Evolutionary conservation across 2,329 filamentous ascomycete genomes (phyloP).

Genomic region (Epichloe amarillans): DNA sequence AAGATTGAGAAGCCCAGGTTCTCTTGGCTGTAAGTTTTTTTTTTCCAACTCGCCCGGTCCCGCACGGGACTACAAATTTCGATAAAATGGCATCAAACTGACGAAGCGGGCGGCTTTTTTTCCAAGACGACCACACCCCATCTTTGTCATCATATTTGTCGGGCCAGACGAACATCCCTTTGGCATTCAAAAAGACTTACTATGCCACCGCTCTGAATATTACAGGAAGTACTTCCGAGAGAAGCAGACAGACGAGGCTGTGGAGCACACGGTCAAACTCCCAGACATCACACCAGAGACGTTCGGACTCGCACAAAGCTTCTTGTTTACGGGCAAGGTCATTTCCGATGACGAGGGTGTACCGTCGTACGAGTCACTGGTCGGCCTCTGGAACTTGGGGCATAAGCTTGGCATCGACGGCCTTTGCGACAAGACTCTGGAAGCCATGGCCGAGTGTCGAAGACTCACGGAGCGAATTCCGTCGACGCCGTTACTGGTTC

Average conservation of each 20-base stretch:
- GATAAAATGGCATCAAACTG: neutral
- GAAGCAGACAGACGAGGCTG: slow-evolving; percentile 18
- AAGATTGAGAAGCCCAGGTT: slow-evolving; percentile 10
- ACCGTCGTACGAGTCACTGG: slow-evolving; percentile 40
- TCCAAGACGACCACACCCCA: slow-evolving; percentile 35
- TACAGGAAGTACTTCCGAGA: slow-evolving; percentile 33
- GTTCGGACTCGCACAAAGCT: slow-evolving; percentile 43
- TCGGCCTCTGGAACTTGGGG: slow-evolving; percentile 44
- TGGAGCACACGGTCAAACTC: slow-evolving; percentile 38
- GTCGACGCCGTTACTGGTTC: slow-evolving; percentile 42
- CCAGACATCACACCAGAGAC: slow-evolving; percentile 34
- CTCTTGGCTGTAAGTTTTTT: slow-evolving; percentile 25
- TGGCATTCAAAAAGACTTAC: slow-evolving; percentile 44
- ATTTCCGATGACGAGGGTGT: slow-evolving; percentile 27
- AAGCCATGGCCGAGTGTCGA: slow-evolving; percentile 43
- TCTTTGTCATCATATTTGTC: slow-evolving; percentile 41
- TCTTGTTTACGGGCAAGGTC: slow-evolving; percentile 37
- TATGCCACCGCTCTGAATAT: slow-evolving; percentile 36
- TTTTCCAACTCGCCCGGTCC: neutral
- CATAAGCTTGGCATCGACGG: slow-evolving; percentile 37
- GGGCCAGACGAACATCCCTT: slow-evolving; percentile 40
- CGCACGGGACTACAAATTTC: no score
- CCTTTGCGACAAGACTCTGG: slow-evolving; percentile 41
- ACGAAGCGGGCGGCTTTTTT: neutral
- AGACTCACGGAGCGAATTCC: slow-evolving; percentile 41